A percentile compares a stretch with the other conserved stretches of the same genome.
These are phyloP conservation scores for Phoma sp. DNA, from an alignment of 2,329 filamentous ascomycete genomes.

Conservation along the genomic window DNA sequence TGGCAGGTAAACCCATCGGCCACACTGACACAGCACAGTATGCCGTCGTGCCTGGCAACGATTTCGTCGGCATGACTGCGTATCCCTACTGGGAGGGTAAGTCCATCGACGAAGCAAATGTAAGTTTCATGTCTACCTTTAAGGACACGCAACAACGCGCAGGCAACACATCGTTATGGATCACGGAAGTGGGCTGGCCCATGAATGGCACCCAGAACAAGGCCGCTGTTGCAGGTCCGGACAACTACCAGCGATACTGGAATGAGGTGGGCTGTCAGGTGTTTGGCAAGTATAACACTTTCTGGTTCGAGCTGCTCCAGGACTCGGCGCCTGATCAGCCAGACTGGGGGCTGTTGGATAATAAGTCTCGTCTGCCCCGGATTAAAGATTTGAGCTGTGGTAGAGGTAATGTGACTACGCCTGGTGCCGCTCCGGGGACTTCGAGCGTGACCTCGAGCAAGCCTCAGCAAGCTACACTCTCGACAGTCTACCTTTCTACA, in stretches of 20 bases:
- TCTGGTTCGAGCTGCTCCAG: constrained; percentile 42
- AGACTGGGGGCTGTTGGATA: constrained; percentile 39
- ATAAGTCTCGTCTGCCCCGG: constrained; percentile 18
- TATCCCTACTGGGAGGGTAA: constrained; percentile 45
- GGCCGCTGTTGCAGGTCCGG: constrained; percentile 22
- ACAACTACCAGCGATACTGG: constrained; percentile 41
- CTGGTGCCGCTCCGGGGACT: not conserved
- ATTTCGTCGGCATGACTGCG: constrained; percentile 45
- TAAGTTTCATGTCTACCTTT: constrained; percentile 35
- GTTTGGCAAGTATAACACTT: constrained; percentile 42
- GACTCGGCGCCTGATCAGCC: constrained; percentile 31
- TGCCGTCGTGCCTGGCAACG: constrained; percentile 33
- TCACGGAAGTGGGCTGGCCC: constrained; percentile 47
- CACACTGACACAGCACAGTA: constrained; percentile 43
- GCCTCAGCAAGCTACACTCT: not conserved
- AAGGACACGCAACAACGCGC: constrained; percentile 30
- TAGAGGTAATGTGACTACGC: not conserved
- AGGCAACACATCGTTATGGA: constrained; percentile 39
- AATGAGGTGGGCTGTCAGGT: constrained; percentile 39
- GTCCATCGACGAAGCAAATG: constrained; percentile 49
- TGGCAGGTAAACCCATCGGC: constrained; percentile 51
- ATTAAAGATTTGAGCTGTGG: constrained; percentile 32
- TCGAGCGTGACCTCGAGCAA: not conserved
- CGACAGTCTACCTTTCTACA: not conserved
- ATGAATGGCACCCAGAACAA: constrained; percentile 21